Evolutionary conservation across 2,329 filamentous ascomycete genomes (phyloP).

Genomic region (Gnomoniopsis sp.): DNA sequence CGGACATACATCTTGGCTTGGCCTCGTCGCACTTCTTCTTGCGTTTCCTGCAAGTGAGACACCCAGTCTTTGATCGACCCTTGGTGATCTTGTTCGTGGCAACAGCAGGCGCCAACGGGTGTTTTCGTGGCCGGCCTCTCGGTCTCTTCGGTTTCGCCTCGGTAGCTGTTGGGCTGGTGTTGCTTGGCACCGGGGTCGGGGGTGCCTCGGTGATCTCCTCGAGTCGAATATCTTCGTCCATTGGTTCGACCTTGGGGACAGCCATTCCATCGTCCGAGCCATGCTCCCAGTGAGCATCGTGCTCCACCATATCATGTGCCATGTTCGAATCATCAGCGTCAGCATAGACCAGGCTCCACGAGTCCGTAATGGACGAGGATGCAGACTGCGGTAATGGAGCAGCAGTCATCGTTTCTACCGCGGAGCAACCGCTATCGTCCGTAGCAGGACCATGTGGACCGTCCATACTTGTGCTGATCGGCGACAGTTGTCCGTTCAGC

Average conservation of each 20-base stretch:
- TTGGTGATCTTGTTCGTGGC: slow-evolving; percentile 70
- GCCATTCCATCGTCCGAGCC: slow-evolving; percentile 42
- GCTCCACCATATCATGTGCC: slow-evolving; percentile 18
- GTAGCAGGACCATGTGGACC: slow-evolving; percentile 23
- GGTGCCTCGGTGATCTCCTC: slow-evolving; percentile 48
- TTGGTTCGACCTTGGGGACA: slow-evolving; percentile 54
- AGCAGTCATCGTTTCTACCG: slow-evolving; percentile 35
- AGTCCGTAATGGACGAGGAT: slow-evolving; percentile 43
- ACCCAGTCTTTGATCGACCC: slow-evolving; percentile 68
- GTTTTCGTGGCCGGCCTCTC: slow-evolving; percentile 79
- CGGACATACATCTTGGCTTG: slow-evolving; percentile 60
- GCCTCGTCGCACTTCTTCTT: slow-evolving; percentile 73
- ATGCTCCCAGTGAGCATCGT: slow-evolving; percentile 45
- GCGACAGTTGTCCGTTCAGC: slow-evolving; percentile 49
- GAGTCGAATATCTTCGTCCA: slow-evolving; percentile 54
- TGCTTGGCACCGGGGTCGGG: slow-evolving; percentile 25
- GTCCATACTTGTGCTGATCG: slow-evolving; percentile 49
- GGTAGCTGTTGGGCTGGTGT: slow-evolving; percentile 19
- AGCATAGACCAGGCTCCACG: slow-evolving; percentile 40
- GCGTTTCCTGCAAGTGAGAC: slow-evolving; percentile 63
- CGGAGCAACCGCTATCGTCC: slow-evolving; percentile 22
- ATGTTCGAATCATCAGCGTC: slow-evolving; percentile 21
- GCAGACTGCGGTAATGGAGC: slow-evolving; percentile 43
- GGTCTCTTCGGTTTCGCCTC: slow-evolving; percentile 57
- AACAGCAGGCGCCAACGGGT: slow-evolving; percentile 60